These are phyloP conservation scores for Oryza longistaminata DNA, from an alignment of 176 grass and related monocot genomes.

Conservation along the genomic window DNA sequence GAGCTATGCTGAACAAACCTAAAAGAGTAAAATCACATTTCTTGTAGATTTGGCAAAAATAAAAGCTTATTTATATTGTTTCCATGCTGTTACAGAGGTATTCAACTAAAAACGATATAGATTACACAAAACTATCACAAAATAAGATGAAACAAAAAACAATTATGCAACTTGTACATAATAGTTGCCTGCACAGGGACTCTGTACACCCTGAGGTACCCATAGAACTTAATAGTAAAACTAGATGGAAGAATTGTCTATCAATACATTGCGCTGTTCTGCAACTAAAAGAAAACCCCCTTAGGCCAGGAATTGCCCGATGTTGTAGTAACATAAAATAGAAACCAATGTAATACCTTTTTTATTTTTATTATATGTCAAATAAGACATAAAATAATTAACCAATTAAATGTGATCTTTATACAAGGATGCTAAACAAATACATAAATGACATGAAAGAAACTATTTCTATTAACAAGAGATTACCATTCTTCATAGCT, in stretches of 20 bases:
- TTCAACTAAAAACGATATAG: background rate
- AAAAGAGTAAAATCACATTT: background rate
- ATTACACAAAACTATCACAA: background rate
- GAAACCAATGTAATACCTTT: conserved; percentile 7
- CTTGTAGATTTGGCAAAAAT: background rate
- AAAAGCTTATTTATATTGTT: background rate
- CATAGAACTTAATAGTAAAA: background rate
- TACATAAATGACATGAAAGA: conserved; percentile 20
- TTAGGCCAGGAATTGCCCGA: background rate
- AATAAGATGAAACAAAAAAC: background rate
- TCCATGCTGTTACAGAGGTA: background rate
- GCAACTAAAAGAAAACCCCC: background rate
- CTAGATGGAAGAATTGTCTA: background rate
- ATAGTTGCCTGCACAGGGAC: background rate
- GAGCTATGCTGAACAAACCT: conserved; percentile 5
- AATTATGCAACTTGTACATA: background rate
- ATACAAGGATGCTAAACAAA: conserved; percentile 24
- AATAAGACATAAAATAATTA: conserved; percentile 13
- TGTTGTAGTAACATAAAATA: background rate
- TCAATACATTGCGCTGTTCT: conserved; percentile 10
- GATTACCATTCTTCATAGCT: conserved; percentile 92
- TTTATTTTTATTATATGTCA: background rate
- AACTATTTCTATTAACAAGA: conserved; percentile 16
- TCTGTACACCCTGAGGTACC: background rate
- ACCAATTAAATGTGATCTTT: background rate